Evolutionary conservation across 495 filamentous ascomycete genomes (phyloP), one percentile per base, ranked within the genome.

Genomic region (Penicillium flavigenum): DNA sequence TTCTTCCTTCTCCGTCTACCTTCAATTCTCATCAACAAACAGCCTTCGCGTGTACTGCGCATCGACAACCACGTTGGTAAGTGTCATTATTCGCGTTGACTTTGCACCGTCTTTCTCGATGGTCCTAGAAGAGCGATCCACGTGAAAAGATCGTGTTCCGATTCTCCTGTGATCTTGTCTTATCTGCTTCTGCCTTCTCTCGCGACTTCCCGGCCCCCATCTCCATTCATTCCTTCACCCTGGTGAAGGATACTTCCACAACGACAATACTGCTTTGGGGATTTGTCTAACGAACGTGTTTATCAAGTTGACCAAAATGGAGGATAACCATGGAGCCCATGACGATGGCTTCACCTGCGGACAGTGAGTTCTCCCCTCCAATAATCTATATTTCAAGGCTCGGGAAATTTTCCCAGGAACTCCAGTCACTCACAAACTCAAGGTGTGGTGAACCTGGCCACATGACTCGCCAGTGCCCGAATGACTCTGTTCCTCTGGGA

Each of bases 391-490:
- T 12, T 19, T 2, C 26, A 5, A 7, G 5, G 26, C 20, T 11
- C 5, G 7, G 36, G 16, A 26, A 27, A 7, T 26, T 17, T 4
- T 5, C 19, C 9, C 10, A 5, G 3, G 7, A 19, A 49, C 34
- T 2, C 34, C 4, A 47, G 36, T 56, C 8, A 51, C 57, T 65
- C 14, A 65, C 22, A 14, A 19, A 20, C 29, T 47, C 44, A 48
- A 88, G 84, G 62, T 88, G 85, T 59, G 69, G 77, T 46, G 57
- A 72, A 11, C 54, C 69, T 16, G 81, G 75, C 22, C 85, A 88
- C 58, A 81, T 84, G 58, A 78, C 82, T 39, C 80, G 83, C 32
- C 77, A 86, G 24, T 88, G 85, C 60, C 76, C 79, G 1, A 72
- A 81, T 32, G 76, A 16, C 20, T 26, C 43, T 0, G 24, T 27